These are phyloP conservation scores for Scortechinia acanthostroma DNA, from an alignment of 2,329 filamentous ascomycete species.

Conservation along the genomic window DNA sequence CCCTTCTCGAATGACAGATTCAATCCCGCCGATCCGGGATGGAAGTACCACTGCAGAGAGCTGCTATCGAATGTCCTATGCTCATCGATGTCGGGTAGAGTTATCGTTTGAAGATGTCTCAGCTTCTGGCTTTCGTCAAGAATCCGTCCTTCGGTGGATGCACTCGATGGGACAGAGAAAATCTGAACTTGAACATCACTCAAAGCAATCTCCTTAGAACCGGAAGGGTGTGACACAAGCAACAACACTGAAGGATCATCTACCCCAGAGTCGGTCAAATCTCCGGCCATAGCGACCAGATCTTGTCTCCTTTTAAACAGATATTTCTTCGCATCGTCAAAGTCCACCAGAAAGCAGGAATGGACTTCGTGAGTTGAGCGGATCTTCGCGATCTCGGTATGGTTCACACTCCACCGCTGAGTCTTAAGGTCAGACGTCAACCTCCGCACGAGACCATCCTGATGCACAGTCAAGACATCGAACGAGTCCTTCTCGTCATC, in stretches of 20 bases:
- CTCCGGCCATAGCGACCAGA: constrained; percentile 22
- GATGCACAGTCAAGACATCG: constrained; percentile 28
- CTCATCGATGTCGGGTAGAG: constrained; percentile 11
- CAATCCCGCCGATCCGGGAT: constrained; percentile 24
- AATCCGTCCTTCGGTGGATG: constrained; percentile 10
- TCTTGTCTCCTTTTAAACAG: constrained; percentile 28
- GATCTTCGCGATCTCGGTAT: constrained; percentile 18
- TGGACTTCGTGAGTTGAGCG: constrained; percentile 17
- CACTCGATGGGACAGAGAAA: constrained; percentile 22
- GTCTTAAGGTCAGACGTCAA: constrained; percentile 26
- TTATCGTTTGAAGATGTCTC: neutral
- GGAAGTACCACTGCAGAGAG: constrained; percentile 24
- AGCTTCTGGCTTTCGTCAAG: constrained; percentile 15
- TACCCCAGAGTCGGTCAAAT: constrained; percentile 13
- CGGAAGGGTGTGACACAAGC: constrained; percentile 24
- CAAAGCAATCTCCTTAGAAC: constrained; percentile 15
- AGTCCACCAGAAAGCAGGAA: constrained; percentile 24
- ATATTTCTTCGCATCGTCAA: constrained; percentile 27
- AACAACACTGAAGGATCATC: constrained; percentile 23
- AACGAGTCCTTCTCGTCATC: constrained; percentile 18
- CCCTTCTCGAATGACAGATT: constrained; percentile 26
- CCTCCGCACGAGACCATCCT: constrained; percentile 28
- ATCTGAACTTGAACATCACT: constrained; percentile 25
- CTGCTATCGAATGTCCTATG: constrained; percentile 12
- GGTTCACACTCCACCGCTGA: constrained; percentile 25